These are phyloP conservation scores for Amaranthus cruentus DNA, from an alignment of 148 eudicot genomes.

Conservation along the genomic window DNA sequence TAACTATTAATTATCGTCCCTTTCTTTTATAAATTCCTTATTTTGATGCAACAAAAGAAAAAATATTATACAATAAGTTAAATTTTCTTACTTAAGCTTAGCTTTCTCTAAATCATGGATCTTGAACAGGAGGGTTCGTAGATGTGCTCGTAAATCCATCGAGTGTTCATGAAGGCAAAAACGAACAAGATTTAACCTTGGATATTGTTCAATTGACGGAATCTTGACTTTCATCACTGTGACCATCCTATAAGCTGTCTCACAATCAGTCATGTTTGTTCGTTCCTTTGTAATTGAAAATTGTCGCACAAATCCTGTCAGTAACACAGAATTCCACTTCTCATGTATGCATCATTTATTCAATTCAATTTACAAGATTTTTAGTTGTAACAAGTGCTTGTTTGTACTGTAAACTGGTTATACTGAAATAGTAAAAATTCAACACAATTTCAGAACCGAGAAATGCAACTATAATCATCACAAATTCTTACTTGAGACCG, in stretches of 20 bases:
- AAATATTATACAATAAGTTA: not conserved
- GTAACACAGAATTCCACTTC: slow-evolving; percentile 16
- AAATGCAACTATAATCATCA: not conserved
- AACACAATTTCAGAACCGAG: slow-evolving; percentile 1
- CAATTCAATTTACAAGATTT: not conserved
- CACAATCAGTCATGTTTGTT: slow-evolving; percentile 5
- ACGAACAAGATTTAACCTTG: not conserved
- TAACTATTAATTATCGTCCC: slow-evolving; percentile 5
- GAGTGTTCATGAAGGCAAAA: slow-evolving; percentile 27
- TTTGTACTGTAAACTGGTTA: slow-evolving; percentile 16
- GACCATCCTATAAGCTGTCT: not conserved
- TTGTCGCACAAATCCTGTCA: slow-evolving; percentile 13
- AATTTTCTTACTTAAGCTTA: not conserved
- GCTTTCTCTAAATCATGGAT: slow-evolving; percentile 10
- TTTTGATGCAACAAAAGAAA: not conserved
- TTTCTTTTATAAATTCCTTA: not conserved
- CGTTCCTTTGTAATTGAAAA: slow-evolving; percentile 9
- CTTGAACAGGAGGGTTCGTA: slow-evolving; percentile 37
- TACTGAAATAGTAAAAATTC: slow-evolving; percentile 2
- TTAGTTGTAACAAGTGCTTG: slow-evolving; percentile 14
- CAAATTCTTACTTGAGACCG: no score
- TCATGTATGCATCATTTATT: slow-evolving; percentile 19
- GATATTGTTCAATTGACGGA: slow-evolving; percentile 6
- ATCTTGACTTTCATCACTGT: slow-evolving; percentile 8
- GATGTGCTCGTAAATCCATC: slow-evolving; percentile 41